Base-by-base conservation (phyloP, 257 asterid species). In the Dorcoceras hygrometricum region DNA sequence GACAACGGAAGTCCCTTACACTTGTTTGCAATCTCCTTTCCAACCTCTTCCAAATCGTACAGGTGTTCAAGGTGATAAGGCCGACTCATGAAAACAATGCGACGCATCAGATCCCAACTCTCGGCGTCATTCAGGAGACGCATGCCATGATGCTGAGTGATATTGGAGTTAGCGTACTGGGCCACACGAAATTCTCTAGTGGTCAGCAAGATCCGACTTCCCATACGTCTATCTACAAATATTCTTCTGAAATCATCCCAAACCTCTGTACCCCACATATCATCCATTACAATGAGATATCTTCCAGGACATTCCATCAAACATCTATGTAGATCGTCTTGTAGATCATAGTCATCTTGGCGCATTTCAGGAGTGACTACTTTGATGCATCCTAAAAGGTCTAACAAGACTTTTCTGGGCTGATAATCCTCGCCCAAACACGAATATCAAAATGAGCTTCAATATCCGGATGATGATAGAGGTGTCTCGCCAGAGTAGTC, bases 171-270 rank as follows among this genome's bases (percentile, higher is more conserved):
- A 24, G 23, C 56, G n/a, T 36, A n/a, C 1, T 16, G 1, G 14
- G 57, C 63, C 31, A 76, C 39, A 16, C 67, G 9, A 3, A 11
- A 4, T 9, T n/a, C 24, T 25, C 78, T 54, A 65, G 70, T 77
- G 6, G 78, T 77, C 29, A 77, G 2, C 56, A 76, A n/a, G 14
- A 76, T 72, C 48, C 71, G 70, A 51, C 81, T 76, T 22, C 77
- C 34, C 5, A 64, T 68, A 6, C 1, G 5, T n/a, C 69, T 66
- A 22, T 64, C 56, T 2, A 75, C 78, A 59, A 77, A 59, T 4
- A 26, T 16, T 23, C 63, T 36, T 46, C 5, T 65, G 10, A 73
- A 4, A n/a, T 57, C 55, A 22, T 63, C 57, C 81, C 73, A 73
- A 23, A 46, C 57, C 8, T 34, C 36, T 19, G 29, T 20, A 16